phyloP scores from a whole-genome alignment of 2,329 filamentous ascomycete genomes.

The Aspergillus clavatus region DNA sequence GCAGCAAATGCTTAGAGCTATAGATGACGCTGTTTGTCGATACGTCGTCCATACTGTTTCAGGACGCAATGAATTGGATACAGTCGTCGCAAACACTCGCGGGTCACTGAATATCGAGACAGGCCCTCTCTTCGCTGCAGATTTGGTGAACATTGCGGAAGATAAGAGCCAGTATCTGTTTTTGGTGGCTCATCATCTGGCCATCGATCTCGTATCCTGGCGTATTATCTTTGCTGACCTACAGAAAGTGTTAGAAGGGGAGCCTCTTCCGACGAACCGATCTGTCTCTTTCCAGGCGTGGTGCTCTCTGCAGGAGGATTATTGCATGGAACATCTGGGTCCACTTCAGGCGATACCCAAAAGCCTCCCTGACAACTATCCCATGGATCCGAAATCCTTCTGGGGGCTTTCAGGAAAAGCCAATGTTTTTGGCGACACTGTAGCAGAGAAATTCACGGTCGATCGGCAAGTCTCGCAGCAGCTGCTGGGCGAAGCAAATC shows the following conservation, averaged over 20 bases:
- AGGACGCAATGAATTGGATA: background rate
- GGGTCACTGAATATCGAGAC: background rate
- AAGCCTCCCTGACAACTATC: background rate
- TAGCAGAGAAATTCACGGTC: constrained; percentile 3
- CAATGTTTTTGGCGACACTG: constrained; percentile 6
- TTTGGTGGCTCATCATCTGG: constrained; percentile 2
- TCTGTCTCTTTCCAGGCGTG: constrained; percentile 4
- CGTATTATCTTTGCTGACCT: constrained; percentile 5
- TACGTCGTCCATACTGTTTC: background rate
- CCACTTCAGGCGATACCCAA: constrained; percentile 48
- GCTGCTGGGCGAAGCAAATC: constrained; percentile 3
- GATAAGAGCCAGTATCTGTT: background rate
- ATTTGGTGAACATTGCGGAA: background rate
- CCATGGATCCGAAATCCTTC: background rate
- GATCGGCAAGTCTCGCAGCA: background rate
- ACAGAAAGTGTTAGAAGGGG: background rate
- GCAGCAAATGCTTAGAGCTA: background rate
- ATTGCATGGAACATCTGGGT: constrained; percentile 76
- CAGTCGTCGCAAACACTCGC: background rate
- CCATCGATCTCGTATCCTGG: constrained; percentile 6
- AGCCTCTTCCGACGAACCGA: background rate
- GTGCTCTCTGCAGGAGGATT: constrained; percentile 39
- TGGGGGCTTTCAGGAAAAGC: constrained; percentile 9
- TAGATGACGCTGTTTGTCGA: background rate
- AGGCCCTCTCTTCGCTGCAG: background rate